A percentile compares a stretch with the other conserved stretches of the same genome.
Evolutionary conservation across 306 rosid genomes (phyloP).

Genomic region (Canavalia ensiformis): DNA sequence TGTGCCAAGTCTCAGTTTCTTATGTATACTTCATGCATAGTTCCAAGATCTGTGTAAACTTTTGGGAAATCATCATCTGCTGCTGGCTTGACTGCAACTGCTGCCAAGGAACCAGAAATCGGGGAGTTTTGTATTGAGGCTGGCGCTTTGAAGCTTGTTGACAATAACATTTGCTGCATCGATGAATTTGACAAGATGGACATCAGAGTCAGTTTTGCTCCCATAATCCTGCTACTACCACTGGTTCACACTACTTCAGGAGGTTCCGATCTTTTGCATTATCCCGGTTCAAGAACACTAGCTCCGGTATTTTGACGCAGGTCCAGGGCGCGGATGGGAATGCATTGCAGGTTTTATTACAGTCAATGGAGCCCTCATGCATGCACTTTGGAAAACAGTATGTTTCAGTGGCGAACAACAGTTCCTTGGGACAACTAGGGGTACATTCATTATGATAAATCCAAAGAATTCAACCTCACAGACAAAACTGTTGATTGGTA

Average conservation of each 20-base stretch:
- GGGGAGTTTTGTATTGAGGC: constrained; percentile 99
- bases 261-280: too few species aligned
- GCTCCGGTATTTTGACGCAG: too few species aligned
- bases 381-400: constrained; percentile 39
- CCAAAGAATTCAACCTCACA: constrained; percentile 89
- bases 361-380: too few species aligned
- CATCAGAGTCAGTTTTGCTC: constrained; percentile 70
- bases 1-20: constrained; percentile 97
- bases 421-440: constrained; percentile 94
- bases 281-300: too few species aligned
- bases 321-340: too few species aligned
- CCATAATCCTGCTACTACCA: too few species aligned
- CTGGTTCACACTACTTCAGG: too few species aligned
- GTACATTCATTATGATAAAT: constrained; percentile 94
- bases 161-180: constrained; percentile 95
- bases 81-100: constrained; percentile 98
- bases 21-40: constrained; percentile 87
- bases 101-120: constrained; percentile 98
- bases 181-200: constrained; percentile 99
- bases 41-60: constrained; percentile 97
- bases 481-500: constrained; percentile 80
- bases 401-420: constrained; percentile 97
- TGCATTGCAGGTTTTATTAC: too few species aligned
- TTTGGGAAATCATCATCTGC: constrained; percentile 99
- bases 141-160: constrained; percentile 98